Percentiles rank a stretch among this genome's conserved stretches.
phyloP scores from a whole-genome alignment of 1,139 yeast species.

The Diutina catenulata region DNA sequence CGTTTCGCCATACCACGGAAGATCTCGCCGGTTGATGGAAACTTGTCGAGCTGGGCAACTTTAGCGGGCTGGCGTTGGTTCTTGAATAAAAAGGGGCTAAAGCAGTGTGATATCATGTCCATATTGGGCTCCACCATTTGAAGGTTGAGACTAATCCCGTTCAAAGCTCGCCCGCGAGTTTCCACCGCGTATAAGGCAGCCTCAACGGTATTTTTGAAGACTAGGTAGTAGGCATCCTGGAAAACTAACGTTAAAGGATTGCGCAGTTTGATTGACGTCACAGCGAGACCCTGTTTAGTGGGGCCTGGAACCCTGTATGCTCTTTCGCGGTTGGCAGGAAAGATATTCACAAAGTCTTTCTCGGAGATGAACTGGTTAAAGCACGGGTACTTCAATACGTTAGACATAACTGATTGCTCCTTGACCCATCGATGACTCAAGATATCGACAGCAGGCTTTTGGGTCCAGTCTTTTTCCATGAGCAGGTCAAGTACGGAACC shows the following conservation, averaged over 20 bases:
- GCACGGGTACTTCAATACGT: not conserved
- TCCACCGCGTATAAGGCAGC: slow-evolving; percentile 2
- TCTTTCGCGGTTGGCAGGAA: slow-evolving; percentile 2
- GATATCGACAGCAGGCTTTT: not conserved
- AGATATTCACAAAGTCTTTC: not conserved
- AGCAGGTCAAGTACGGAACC: not conserved
- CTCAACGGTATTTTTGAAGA: slow-evolving; percentile 1
- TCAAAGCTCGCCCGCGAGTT: not conserved
- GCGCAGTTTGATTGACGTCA: slow-evolving; percentile 2
- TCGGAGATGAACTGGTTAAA: not conserved
- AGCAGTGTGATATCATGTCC: not conserved
- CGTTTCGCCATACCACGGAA: not conserved
- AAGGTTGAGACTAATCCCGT: not conserved
- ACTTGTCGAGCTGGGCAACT: not conserved
- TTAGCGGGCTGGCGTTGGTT: not conserved
- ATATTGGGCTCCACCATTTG: not conserved
- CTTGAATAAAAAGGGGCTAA: not conserved
- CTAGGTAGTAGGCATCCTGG: not conserved
- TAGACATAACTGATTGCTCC: not conserved
- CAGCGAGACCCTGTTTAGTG: not conserved
- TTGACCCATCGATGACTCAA: not conserved
- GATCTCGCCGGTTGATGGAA: not conserved
- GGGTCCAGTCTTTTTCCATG: slow-evolving; percentile 3
- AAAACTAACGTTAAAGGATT: not conserved
- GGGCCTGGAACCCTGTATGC: not conserved